Conservation (phyloP, 148 eudicot genomes). For the Limonium bicolor region DNA sequence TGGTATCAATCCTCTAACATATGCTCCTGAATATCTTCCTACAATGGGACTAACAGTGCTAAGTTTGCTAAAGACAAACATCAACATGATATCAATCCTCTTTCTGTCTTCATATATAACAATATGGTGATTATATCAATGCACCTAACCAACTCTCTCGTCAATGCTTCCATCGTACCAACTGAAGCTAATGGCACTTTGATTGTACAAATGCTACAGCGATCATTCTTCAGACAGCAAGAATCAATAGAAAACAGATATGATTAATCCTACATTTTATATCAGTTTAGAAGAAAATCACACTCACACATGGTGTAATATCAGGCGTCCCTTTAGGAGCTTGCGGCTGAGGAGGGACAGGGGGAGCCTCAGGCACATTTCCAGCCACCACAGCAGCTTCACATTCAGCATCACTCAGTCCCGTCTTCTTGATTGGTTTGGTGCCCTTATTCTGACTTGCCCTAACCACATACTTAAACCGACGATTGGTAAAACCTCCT, state of each 20-base stretch:
- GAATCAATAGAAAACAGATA: background rate
- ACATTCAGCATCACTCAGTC: conserved; percentile 53
- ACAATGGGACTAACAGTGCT: too few relatives aligned
- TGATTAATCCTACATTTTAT: background rate
- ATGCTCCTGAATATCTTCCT: too few relatives aligned
- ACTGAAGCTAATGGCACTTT: too few relatives aligned
- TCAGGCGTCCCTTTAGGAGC: conserved; percentile 62
- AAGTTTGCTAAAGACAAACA: too few relatives aligned
- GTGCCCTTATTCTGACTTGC: conserved; percentile 23
- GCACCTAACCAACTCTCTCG: too few relatives aligned
- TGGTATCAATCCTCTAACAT: too few relatives aligned
- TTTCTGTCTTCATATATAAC: too few relatives aligned
- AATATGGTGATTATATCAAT: too few relatives aligned
- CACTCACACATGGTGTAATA: conserved; percentile 42
- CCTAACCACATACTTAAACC: conserved; percentile 11
- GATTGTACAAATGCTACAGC: too few relatives aligned
- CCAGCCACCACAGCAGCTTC: conserved; percentile 92
- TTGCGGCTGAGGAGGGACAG: conserved; percentile 44
- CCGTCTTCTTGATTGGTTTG: conserved; percentile 22
- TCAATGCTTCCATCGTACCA: too few relatives aligned
- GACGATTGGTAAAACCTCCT: conserved; percentile 2
- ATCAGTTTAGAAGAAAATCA: background rate
- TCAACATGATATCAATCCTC: too few relatives aligned
- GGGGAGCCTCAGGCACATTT: conserved; percentile 59
- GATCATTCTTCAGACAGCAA: too few relatives aligned